Evolutionary conservation across 176 grass and related monocot species (phyloP), one percentile per base, ranked within the genome.

Genomic region (Leersia perrieri): DNA sequence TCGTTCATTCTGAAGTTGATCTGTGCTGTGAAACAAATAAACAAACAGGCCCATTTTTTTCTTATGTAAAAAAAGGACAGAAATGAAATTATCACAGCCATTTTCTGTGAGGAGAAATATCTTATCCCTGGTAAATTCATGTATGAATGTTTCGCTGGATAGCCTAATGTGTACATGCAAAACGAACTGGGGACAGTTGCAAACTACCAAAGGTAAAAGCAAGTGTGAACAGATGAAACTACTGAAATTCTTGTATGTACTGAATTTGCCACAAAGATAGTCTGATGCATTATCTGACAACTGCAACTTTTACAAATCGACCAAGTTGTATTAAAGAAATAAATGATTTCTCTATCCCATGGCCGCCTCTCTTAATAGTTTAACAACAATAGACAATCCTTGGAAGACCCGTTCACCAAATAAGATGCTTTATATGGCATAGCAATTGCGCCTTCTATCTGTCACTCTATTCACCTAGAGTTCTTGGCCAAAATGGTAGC

Each of bases 401-500:
- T 35, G 55, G 65, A 11, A 33, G 87, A 70, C 51, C 20, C 26
- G 4, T 63, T 63, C 70, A 0, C 13, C 32, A n/a, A 27, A 62
- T 15, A 40, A 60, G 75, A 70, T 75, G 76, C 55, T 40, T 84
- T 83, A 85, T 85, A 76, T 63, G 72, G 77, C 63, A 1, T 29
- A 15, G n/a, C 63, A 55, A 12, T 12, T 18, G 39, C 76, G 5
- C 28, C 40, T 55, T 64, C 3, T 39, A 2, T 5, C 9, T 51
- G 47, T 22, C 47, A 51, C 47, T 38, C 20, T 41, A 4, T 33
- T 7, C 51, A 42, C 55, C 49, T 57, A 27, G 51, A 67, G 76
- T 68, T 36, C 70, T 65, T 76, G 53, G 33, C 71, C 87, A 85
- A 75, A 72, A 89, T 80, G 87, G 87, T 80, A 84, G 63, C 25